Conservation (phyloP, 2,329 filamentous ascomycete genomes). For the Nakataea oryzae region DNA sequence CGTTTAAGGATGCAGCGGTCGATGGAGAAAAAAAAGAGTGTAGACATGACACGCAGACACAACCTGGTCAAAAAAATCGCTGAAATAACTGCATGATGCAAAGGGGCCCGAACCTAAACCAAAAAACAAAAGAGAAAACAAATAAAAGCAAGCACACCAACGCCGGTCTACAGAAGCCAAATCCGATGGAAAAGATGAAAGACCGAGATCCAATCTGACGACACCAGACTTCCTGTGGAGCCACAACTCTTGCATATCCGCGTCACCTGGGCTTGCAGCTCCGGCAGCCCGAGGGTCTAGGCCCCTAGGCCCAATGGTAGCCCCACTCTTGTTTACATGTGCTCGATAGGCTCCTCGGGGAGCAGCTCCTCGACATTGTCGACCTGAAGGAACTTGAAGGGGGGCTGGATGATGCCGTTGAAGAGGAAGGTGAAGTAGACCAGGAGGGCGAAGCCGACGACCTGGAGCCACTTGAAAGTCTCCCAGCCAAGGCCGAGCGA, state of each 20-base stretch:
- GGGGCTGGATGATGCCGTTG: conserved; percentile 84
- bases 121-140: not conserved
- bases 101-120: not conserved
- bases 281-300: not conserved
- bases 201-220: not conserved
- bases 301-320: not conserved
- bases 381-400: conserved; percentile 56
- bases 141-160: not conserved
- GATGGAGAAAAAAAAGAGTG: not conserved
- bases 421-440: conserved; percentile 97
- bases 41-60: not conserved
- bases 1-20: not conserved
- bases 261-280: not conserved
- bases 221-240: no score
- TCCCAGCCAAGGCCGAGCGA: conserved; percentile 93
- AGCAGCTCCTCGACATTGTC: conserved; percentile 53
- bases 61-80: not conserved
- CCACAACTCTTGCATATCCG: not conserved
- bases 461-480: conserved; percentile 93
- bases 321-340: conserved; percentile 24
- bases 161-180: not conserved
- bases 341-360: conserved; percentile 77
- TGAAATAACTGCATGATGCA: not conserved
- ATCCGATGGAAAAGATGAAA: not conserved
- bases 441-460: conserved; percentile 74